These are phyloP conservation scores for Thermomyces lanuginosus DNA, from an alignment of 2,329 filamentous ascomycete species.

Conservation along the genomic window DNA sequence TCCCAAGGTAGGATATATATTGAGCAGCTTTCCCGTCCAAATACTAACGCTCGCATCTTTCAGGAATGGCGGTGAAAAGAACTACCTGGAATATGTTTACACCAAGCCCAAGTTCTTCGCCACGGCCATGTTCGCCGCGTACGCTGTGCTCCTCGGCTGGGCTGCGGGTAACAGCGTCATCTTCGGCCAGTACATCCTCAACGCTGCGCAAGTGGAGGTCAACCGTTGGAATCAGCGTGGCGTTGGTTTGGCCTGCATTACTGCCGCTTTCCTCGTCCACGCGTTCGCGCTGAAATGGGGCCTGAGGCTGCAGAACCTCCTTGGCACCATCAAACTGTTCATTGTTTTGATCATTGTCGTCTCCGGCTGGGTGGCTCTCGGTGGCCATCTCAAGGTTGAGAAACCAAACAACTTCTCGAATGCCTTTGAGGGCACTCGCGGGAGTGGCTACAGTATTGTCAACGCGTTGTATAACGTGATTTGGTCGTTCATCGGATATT, in stretches of 20 bases:
- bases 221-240: constrained; percentile 35
- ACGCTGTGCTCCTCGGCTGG: constrained; percentile 36
- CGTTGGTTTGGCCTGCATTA: constrained; percentile 33
- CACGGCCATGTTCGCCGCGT: constrained; percentile 38
- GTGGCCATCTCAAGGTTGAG: constrained; percentile 21
- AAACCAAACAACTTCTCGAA: constrained; percentile 22
- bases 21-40: background rate
- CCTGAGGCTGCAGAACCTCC: constrained; percentile 32
- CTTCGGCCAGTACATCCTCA: constrained; percentile 36
- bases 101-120: constrained; percentile 35
- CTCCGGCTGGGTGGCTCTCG: constrained; percentile 25
- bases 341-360: constrained; percentile 34
- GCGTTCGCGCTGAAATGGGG: constrained; percentile 32
- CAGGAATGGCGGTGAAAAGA: constrained; percentile 36
- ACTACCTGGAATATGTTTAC: constrained; percentile 40
- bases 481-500: constrained; percentile 45
- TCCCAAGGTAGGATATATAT: constrained; percentile 23
- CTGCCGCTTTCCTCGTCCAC: constrained; percentile 33
- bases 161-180: constrained; percentile 37
- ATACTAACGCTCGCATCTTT: background rate
- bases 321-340: constrained; percentile 35
- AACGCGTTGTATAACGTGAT: constrained; percentile 46
- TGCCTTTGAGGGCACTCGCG: constrained; percentile 23
- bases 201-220: constrained; percentile 26
- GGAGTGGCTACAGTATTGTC: constrained; percentile 33